These are phyloP conservation scores for Yamadazyma olivae DNA, from an alignment of 805 yeast species.

Conservation along the genomic window DNA sequence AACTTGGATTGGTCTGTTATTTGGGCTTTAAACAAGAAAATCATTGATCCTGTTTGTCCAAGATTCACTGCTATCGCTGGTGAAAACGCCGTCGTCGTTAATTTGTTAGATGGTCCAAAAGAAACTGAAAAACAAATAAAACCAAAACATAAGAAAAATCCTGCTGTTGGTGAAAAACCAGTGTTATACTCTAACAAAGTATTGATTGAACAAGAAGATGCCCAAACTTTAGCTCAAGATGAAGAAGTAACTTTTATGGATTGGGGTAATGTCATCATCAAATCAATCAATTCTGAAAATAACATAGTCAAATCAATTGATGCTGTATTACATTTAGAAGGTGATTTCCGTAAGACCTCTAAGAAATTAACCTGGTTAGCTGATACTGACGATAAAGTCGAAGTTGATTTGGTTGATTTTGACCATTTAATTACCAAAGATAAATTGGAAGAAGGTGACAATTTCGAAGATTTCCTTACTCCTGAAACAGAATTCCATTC, in stretches of 20 bases:
- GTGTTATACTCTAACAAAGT: constrained; percentile 64
- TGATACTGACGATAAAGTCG: constrained; percentile 65
- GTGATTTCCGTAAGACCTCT: constrained; percentile 95
- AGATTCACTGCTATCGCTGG: constrained; percentile 81
- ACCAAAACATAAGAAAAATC: constrained; percentile 94
- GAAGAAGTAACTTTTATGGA: constrained; percentile 98
- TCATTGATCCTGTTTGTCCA: constrained; percentile 96
- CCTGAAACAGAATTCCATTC: constrained; percentile 83
- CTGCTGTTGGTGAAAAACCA: constrained; percentile 82
- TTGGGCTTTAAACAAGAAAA: constrained; percentile 97
- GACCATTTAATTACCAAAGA: constrained; percentile 95
- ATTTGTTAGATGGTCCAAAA: constrained; percentile 64
- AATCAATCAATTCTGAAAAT: constrained; percentile 64
- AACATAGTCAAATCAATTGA: constrained; percentile 55
- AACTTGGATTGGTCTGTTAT: constrained; percentile 96
- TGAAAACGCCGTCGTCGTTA: constrained; percentile 66
- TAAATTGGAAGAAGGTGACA: constrained; percentile 90
- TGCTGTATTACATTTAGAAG: constrained; percentile 84
- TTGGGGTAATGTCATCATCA: constrained; percentile 92
- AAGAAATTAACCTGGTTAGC: constrained; percentile 96
- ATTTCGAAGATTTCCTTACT: constrained; percentile 88
- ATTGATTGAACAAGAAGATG: constrained; percentile 84
- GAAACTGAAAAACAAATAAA: constrained; percentile 62
- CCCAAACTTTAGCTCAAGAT: constrained; percentile 61
- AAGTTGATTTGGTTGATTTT: constrained; percentile 82